Evolutionary conservation across 2,329 filamentous ascomycete species (phyloP), one percentile per base, ranked within the genome.

Genomic region (Penicillium sp.): DNA sequence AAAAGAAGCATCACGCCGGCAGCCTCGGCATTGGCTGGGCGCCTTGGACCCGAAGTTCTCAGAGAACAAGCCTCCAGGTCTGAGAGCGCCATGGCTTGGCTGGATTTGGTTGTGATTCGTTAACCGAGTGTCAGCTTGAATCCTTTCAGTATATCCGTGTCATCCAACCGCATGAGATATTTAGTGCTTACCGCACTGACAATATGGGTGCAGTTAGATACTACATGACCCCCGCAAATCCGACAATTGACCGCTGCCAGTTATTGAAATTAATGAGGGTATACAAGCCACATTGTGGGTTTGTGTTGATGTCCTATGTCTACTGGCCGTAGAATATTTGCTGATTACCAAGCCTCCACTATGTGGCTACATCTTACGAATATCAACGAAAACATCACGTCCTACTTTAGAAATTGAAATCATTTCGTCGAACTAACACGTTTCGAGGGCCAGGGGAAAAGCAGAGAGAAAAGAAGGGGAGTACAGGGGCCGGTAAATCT

Each of bases 141-240:
- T 51, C 36, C 23, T 53, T 44, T 27, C 16, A 6, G 15, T 27
- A 23, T 11, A 29, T 23, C 41, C 21, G 39, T 44, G 21, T 44
- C 34, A 34, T 38, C 31, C 41, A 34, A 34, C 36, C 54, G 23
- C 44, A 39, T 31, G 44, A 43, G 16, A 23, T 50, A 19, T 10
- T 44, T 59, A 62, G 62, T 59, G 62, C 62, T 62, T 55, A 61
- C 58, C 31, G 40, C 34, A 48, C 46, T 49, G 49, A 46, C 44
- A 53, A n/a, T 16, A 6, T 15, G 13, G 11, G 19, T 29, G n/a
- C 7, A 43, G 8, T 50, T 13, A 29, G 36, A 13, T 25, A n/a
- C 25, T n/a, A 6, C 9, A 19, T 50, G 16, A 25, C n/a, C 33
- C 43, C 45, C 29, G 19, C 19, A 41, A 53, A 53, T 13, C 58